Base-by-base conservation (phyloP, 345 rosid species). In the Schrenkiella parvula region DNA sequence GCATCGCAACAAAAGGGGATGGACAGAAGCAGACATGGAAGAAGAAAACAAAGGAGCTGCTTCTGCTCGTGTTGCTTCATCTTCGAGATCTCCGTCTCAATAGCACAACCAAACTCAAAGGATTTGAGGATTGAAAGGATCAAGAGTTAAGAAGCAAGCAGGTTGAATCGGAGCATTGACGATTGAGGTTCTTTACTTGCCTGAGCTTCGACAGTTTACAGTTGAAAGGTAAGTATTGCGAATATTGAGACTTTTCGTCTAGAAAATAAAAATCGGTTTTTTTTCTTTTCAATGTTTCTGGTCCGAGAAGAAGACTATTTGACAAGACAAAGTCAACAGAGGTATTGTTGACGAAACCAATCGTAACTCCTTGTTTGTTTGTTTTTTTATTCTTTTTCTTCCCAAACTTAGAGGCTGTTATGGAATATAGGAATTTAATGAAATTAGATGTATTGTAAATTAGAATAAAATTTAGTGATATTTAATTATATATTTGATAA, bases 1-100 rank as follows among this genome's bases (percentile, higher is more conserved):
- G 82, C 89, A 25, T 70, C 71, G 4, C 64, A 64, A 1, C 56
- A 66, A 26, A 51, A 51, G 23, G 68, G 50, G 4, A 41, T 15
- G 1, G 34, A 25, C 11, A 78, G 19, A 5, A 56, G 66, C 18
- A 56, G 71, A 70, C 56, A 26, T 3, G 84, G 42, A 55, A 81
- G 43, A 48, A 81, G 21, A 47, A 86, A 76, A 81, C 90, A 85
- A 17, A 87, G 64, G 60, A 80, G 31, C 57, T 37, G 42, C 3
- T 18, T 56, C 26, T 56, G 46, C 31, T 58, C 22, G 13, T 5
- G 15, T 11, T 52, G 63, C 73, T 68, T 62, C 79, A 75, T 75
- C 79, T 44, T 68, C 8, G 74, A 68, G 65, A 75, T 75, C 79
- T 75, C 79, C 79, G 65, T 29, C 52, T 29, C 50, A 14, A 47